Evolutionary conservation across 2,329 filamentous ascomycete genomes (phyloP).

Genomic region (Fusarium cyanostomum): DNA sequence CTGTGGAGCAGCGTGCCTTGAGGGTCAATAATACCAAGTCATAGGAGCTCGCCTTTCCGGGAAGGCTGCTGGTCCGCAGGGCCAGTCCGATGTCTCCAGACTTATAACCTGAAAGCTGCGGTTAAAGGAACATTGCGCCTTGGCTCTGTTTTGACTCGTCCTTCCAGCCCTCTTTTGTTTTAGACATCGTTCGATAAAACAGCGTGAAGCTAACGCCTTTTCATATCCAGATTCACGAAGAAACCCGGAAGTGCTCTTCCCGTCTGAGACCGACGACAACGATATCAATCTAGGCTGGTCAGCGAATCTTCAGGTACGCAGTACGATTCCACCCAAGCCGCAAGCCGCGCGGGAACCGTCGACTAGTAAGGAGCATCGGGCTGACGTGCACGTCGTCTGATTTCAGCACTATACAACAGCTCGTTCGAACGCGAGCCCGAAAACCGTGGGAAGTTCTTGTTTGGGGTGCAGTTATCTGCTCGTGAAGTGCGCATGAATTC

Average conservation of each 20-base stretch:
- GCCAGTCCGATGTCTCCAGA: not conserved
- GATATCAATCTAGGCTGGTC: not conserved
- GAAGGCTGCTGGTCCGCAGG: not conserved
- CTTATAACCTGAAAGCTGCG: not conserved
- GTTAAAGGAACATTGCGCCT: not conserved
- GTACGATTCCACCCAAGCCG: not conserved
- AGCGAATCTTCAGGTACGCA: not conserved
- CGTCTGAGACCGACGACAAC: not conserved
- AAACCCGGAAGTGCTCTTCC: not conserved
- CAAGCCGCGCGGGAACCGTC: not conserved
- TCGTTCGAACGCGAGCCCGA: constrained; percentile 15
- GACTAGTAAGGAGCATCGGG: not conserved
- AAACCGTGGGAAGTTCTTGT: constrained; percentile 5
- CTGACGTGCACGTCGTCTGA: not conserved
- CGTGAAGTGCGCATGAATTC: constrained; percentile 45
- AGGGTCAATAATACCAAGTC: not conserved
- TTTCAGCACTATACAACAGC: not conserved
- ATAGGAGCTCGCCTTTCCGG: not conserved
- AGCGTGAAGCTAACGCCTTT: constrained; percentile 3
- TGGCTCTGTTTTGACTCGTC: not conserved
- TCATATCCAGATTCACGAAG: constrained; percentile 9
- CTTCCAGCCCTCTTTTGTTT: not conserved
- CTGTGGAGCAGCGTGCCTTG: not conserved
- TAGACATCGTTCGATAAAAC: no score
- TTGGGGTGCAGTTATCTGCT: constrained; percentile 13